Base-by-base conservation (phyloP, 1,284 basidiomycete species). In the Heliocybe sulcata region DNA sequence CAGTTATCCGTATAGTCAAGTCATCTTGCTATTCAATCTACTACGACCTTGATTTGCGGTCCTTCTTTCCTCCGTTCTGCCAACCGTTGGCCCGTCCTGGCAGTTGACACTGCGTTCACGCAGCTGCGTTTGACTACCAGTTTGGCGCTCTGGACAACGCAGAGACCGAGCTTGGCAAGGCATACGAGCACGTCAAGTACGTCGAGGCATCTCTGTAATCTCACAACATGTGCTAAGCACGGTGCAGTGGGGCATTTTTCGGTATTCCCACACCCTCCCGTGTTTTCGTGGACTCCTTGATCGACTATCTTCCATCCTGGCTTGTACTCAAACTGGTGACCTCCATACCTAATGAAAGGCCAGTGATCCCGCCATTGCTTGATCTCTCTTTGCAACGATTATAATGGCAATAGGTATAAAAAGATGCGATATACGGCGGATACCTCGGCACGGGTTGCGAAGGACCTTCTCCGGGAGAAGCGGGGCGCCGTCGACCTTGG, bases 111-210 rank as follows among this genome's bases (percentile, higher is more conserved):
- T 29, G 35, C 11, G 11, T n/a, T 51, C 31, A 52, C 29, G 29
- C 49, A 77, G 76, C 72, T 58, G 76, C 75, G 2, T 77, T 77
- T 61, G 75, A 77, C 60, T 77, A 76, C 57, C 71, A 75, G n/a
- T 77, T 79, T 59, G 72, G 72, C 48, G 73, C 75, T 0, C 59
- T 77, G n/a, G 61, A 67, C 29, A 68, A 73, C 54, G 64, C 63
- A 2, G 68, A 74, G 54, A 75, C 74, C 56, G 68, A 70, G 56
- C 70, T 78, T 50, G 72, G 73, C 67, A 72, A 72, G 58, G 74
- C 74, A 2, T 76, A 76, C 59, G 69, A 74, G 54, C 72, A 74
- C 33, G 63, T 78, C 19, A 73, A 75, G 76, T 74, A 54, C 54
- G 66, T 59, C 6, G 38, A 6, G 6, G 6, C 16, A 16, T n/a